Percentiles rank a stretch among this genome's conserved stretches.
Evolutionary conservation across 306 rosid species (phyloP).

Genomic region (Calophaca sinica): DNA sequence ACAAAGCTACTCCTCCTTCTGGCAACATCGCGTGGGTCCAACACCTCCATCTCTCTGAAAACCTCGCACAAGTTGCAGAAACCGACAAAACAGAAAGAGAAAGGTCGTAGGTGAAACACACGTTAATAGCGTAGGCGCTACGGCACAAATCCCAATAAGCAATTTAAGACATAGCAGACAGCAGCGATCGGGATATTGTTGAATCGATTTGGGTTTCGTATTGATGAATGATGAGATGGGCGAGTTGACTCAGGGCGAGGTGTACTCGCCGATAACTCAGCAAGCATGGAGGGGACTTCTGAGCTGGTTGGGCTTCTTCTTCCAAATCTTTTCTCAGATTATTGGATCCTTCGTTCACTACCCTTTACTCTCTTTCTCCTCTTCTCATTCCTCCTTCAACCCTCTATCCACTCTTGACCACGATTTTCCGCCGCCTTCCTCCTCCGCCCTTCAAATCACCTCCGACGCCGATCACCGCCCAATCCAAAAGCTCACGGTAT

Average conservation of each 20-base stretch:
- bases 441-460: conserved; percentile 52
- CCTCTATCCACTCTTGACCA: conserved; percentile 71
- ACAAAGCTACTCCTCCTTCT: background rate
- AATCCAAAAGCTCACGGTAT: conserved; percentile 70
- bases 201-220: background rate
- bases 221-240: conserved; percentile 49
- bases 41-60: too few relatives aligned
- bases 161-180: background rate
- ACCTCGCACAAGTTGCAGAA: too few relatives aligned
- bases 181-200: background rate
- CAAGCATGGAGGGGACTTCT: conserved; percentile 79
- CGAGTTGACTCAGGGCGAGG: conserved; percentile 91
- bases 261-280: conserved; percentile 60
- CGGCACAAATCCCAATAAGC: background rate
- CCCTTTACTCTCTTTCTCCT: conserved; percentile 72
- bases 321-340: conserved; percentile 77
- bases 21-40: background rate
- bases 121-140: conserved; percentile 37
- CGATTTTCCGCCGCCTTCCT: conserved; percentile 44
- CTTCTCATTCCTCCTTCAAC: conserved; percentile 64
- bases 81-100: too few relatives aligned
- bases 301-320: conserved; percentile 77
- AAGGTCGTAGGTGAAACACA: too few relatives aligned
- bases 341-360: conserved; percentile 75
- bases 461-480: conserved; percentile 42